Conservation (phyloP, 2,329 filamentous ascomycete genomes). For the Helotiales sp. region DNA sequence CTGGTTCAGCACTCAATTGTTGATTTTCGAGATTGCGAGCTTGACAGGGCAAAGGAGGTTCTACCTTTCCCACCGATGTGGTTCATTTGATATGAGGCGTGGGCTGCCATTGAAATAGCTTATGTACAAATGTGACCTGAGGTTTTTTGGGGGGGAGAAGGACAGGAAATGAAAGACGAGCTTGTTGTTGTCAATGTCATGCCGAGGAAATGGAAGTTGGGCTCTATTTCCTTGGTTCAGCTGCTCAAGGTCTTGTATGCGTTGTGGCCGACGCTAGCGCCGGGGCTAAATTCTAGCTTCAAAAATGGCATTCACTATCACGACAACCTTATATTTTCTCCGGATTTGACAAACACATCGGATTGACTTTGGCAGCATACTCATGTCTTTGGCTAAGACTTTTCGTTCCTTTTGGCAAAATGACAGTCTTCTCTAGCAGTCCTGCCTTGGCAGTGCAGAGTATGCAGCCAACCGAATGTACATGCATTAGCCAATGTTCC, state of each 20-base stretch:
- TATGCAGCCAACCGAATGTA: no score
- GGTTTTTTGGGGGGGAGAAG: background rate
- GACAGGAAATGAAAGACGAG: background rate
- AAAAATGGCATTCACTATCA: no score
- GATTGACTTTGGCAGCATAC: no score
- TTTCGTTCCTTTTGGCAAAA: no score
- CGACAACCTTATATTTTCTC: no score
- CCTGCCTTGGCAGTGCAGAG: no score
- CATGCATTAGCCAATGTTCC: no score
- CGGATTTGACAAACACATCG: no score
- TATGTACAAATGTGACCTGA: background rate
- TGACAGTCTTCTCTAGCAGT: no score
- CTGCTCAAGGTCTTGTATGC: conserved; percentile 1
- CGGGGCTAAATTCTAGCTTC: no score
- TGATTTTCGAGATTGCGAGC: background rate
- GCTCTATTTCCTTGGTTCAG: conserved; percentile 1
- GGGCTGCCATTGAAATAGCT: conserved; percentile 9
- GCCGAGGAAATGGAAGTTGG: background rate
- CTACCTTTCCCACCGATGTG: conserved; percentile 29
- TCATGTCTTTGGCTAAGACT: no score
- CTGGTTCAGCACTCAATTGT: conserved; percentile 11
- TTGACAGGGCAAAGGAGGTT: conserved; percentile 6
- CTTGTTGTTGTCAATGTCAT: background rate
- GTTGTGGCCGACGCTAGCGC: no score
- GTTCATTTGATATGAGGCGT: conserved; percentile 24